Evolutionary conservation across 164 flowering plant species (phyloP), one percentile per base, ranked within the genome.

Genomic region (Vitis rupestris): DNA sequence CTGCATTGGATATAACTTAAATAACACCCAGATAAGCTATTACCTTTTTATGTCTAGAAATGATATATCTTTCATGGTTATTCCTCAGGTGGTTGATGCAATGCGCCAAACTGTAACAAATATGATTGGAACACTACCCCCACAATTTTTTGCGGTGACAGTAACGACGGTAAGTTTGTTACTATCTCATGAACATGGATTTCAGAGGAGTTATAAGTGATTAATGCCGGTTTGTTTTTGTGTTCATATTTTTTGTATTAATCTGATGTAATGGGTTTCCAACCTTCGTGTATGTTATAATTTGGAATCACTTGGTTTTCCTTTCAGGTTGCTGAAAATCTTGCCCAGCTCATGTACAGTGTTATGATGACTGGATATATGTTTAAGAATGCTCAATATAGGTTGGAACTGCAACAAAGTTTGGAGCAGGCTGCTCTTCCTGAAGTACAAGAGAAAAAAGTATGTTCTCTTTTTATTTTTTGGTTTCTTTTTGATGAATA

Each of bases 331-430:
- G 99, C 99, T 67, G 99, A 95, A 79, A 95, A 95, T 85, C 91
- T 95, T 75, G 98, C 99, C 9, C 99, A 93, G 81, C 98, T 93
- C 73, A 95, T 95, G 99, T 91, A 90, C 79, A 93, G 99, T 78
- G 88, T 95, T 52, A 64, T 93, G 87, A 95, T 95, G 99, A 95
- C 99, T 72, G 98, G 99, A 16, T 95, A 95, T 74, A 93, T 95
- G 99, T 93, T 95, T 72, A 87, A 82, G 82, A 95, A 91, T 85
- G 99, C 97, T 8, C 98, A 95, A 66, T 85, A 83, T 63, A 89
- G 98, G 10, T 59, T 95, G 68, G 99, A 91, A 69, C 79, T 95
- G 79, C 98, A 95, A 56, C 97, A 95, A 70, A 89, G 97, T 80
- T 76, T 95, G 72, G 97, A 91, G 77, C 99, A 91, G 76, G 97